These are phyloP conservation scores for Scheffersomyces spartinae DNA, from an alignment of 805 yeast species.

Conservation along the genomic window DNA sequence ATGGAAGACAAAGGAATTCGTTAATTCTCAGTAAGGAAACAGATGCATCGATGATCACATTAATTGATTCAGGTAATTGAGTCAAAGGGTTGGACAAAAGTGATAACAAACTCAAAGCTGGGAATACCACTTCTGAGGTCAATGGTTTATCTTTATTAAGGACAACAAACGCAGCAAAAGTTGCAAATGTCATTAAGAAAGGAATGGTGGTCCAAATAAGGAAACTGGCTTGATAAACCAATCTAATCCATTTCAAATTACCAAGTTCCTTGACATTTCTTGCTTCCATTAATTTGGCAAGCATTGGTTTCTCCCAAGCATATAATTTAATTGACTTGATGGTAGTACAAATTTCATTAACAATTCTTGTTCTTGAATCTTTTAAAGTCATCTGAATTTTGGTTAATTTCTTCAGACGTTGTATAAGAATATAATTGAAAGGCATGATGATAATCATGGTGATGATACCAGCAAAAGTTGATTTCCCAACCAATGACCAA, in stretches of 20 bases:
- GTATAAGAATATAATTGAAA: conserved; percentile 37
- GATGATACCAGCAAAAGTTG: conserved; percentile 46
- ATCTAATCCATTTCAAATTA: conserved; percentile 38
- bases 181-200: conserved; percentile 48
- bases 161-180: conserved; percentile 43
- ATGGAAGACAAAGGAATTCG: conserved; percentile 34
- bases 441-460: conserved; percentile 49
- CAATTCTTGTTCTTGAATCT: conserved; percentile 46
- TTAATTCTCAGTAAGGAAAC: conserved; percentile 47
- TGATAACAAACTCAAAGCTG: conserved; percentile 51
- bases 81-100: conserved; percentile 47
- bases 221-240: conserved; percentile 32
- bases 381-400: conserved; percentile 51
- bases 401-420: conserved; percentile 31
- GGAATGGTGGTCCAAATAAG: conserved; percentile 60
- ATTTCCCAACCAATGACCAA: conserved; percentile 43
- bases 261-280: conserved; percentile 49
- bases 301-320: conserved; percentile 62
- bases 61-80: conserved; percentile 46
- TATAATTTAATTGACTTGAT: conserved; percentile 57
- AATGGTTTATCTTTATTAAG: conserved; percentile 34
- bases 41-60: conserved; percentile 44
- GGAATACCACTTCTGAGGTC: conserved; percentile 60
- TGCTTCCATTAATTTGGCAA: conserved; percentile 35
- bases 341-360: conserved; percentile 47